Evolutionary conservation across 1,284 basidiomycete species (phyloP).

Genomic region (Ustilago trichophora): DNA sequence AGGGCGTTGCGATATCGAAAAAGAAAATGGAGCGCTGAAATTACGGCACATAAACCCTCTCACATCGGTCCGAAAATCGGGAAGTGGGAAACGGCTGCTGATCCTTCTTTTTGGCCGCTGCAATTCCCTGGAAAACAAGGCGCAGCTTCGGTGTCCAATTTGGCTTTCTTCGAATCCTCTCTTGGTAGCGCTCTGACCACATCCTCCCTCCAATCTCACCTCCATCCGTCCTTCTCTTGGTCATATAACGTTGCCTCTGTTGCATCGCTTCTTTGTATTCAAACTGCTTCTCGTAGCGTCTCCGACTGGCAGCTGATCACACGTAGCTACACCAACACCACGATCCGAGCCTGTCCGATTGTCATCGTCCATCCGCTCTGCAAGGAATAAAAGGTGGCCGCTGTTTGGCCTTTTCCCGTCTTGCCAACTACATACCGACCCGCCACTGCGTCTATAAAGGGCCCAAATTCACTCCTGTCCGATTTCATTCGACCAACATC

Average conservation of each 20-base stretch:
- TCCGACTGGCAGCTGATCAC: too few species aligned
- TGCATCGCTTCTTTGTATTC: background rate
- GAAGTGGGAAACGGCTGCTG: background rate
- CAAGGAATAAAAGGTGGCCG: background rate
- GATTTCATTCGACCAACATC: too few species aligned
- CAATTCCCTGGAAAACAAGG: too few species aligned
- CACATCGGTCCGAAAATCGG: background rate
- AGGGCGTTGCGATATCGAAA: background rate
- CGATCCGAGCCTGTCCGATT: too few species aligned
- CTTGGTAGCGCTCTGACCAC: conserved; percentile 19
- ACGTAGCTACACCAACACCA: too few species aligned
- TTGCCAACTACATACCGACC: too few species aligned
- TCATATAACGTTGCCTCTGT: background rate
- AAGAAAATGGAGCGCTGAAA: background rate
- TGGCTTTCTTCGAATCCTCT: conserved; percentile 19
- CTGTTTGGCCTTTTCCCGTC: too few species aligned
- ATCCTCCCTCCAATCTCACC: conserved; percentile 1
- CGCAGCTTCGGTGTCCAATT: conserved; percentile 7
- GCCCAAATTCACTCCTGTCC: too few species aligned
- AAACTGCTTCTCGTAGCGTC: too few species aligned
- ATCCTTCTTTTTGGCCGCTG: background rate
- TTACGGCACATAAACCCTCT: too few species aligned
- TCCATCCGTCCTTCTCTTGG: background rate
- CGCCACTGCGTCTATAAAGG: too few species aligned
- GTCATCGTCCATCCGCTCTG: conserved; percentile 2